Base-by-base conservation (phyloP, 176 grass and related monocot genomes). In the Themeda triandra region DNA sequence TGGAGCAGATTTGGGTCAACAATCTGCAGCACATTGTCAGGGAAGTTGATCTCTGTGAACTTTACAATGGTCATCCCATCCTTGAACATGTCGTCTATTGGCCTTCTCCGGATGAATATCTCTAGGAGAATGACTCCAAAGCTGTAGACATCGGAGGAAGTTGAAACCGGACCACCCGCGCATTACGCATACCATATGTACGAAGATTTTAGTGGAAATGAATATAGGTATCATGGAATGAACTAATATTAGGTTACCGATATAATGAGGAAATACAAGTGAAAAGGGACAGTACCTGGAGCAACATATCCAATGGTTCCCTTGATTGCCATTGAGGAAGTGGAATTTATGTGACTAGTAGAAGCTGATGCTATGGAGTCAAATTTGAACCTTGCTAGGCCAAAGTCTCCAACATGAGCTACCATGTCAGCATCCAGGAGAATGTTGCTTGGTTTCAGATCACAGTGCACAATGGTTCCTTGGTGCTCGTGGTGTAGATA, bases 371-470 rank as follows among this genome's bases (percentile, higher is more conserved):
- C 2, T 1, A 19, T 0, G 7, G 44, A 56, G 76, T 35, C 1
- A 58, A 12, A 4, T 76, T 36, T 32, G 18, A 87, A 82, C 27
- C 35, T 58, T 35, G 85, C 45, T 6, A 87, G 78, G 1, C 85
- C 85, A 80, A 13, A 49, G 46, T 49, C 46, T 1, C 15, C 46
- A 49, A 49, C 46, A 49, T 17, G 46, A 6, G 46, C 46, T 49
- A 49, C 46, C 46, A 49, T 49, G 4, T 49, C 46, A 6, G 0
- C 46, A 49, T 49, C 46, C 15, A 49, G 5, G 8, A 86, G 67
- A 64, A 86, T 80, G 68, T 65, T 80, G n/a, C 84, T 86, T 54
- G 84, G 76, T 13, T 86, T 80, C 2, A 86, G 11, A 73, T 86
- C 77, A 32, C 77, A 65, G n/a, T 80, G 84, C 31, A 80, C 15